Evolutionary conservation across 306 rosid genomes (phyloP).

Genomic region (Prunus fruticosa): DNA sequence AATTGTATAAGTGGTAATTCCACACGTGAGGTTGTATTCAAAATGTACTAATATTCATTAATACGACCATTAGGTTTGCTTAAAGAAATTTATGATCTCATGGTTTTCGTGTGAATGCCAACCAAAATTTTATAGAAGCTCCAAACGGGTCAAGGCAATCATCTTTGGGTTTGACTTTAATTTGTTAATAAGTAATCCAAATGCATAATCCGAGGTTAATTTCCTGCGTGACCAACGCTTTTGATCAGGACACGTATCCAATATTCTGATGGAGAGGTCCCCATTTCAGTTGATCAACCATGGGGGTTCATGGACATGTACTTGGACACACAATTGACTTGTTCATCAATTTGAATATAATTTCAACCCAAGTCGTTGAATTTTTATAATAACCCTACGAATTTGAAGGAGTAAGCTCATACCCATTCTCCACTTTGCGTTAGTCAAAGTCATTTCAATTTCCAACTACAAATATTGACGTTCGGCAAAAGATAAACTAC

Average conservation of each 20-base stretch:
- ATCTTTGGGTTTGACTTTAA: not conserved
- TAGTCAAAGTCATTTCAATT: conserved; percentile 4
- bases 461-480: conserved; percentile 5
- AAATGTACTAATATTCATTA: too few relatives aligned
- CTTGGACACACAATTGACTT: not conserved
- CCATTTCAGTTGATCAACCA: not conserved
- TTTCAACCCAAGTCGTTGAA: conserved; percentile 10
- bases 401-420: not conserved
- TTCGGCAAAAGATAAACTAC: not conserved
- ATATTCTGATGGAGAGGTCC: not conserved
- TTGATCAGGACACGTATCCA: not conserved
- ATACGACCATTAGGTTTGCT: too few relatives aligned
- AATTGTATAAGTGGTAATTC: too few relatives aligned
- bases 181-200: not conserved
- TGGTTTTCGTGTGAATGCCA: too few relatives aligned
- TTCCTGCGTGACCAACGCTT: not conserved
- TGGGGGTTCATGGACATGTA: not conserved
- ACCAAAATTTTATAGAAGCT: too few relatives aligned
- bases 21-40: too few relatives aligned
- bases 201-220: too few relatives aligned
- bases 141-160: not conserved
- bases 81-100: too few relatives aligned
- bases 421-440: not conserved
- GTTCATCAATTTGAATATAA: not conserved
- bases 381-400: not conserved